These are phyloP conservation scores for Gigaspora rosea DNA, from an alignment of 192 early-diverging fungal genomes.

Conservation along the genomic window DNA sequence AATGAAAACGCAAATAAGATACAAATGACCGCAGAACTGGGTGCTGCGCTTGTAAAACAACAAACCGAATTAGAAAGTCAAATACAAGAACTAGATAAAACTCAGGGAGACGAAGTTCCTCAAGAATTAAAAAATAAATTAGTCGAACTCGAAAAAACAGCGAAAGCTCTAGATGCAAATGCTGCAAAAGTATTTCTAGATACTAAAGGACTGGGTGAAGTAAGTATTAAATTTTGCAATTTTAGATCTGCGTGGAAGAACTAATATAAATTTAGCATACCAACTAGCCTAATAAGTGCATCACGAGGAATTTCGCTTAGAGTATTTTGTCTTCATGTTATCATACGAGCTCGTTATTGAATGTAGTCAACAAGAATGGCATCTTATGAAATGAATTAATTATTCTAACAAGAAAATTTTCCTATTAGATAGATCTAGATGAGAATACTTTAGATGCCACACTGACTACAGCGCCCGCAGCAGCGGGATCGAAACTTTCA, in stretches of 20 bases:
- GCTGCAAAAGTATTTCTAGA: slow-evolving; percentile 13
- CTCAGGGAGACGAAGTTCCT: slow-evolving; percentile 21
- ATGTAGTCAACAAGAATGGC: too few species aligned
- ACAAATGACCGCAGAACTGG: slow-evolving; percentile 17
- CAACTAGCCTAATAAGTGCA: too few species aligned
- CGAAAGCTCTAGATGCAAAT: background rate
- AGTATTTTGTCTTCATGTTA: too few species aligned
- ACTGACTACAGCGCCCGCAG: background rate
- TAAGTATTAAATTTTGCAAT: background rate
- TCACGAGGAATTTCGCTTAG: too few species aligned
- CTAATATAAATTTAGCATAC: too few species aligned
- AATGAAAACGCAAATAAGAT: slow-evolving; percentile 9
- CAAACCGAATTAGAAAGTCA: background rate
- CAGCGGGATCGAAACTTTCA: background rate
- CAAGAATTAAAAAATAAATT: slow-evolving; percentile 28
- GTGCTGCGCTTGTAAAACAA: slow-evolving; percentile 17
- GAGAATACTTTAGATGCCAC: too few species aligned
- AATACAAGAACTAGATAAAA: slow-evolving; percentile 27
- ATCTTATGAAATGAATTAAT: too few species aligned
- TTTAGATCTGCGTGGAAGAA: too few species aligned
- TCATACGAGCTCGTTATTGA: too few species aligned
- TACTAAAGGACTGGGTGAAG: background rate
- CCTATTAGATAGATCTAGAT: too few species aligned
- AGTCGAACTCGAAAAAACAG: slow-evolving; percentile 12
- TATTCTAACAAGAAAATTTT: too few species aligned